Evolutionary conservation across 768 basidiomycete species (phyloP), one percentile per base, ranked within the genome.

Genomic region (Tephrocybe sp.): DNA sequence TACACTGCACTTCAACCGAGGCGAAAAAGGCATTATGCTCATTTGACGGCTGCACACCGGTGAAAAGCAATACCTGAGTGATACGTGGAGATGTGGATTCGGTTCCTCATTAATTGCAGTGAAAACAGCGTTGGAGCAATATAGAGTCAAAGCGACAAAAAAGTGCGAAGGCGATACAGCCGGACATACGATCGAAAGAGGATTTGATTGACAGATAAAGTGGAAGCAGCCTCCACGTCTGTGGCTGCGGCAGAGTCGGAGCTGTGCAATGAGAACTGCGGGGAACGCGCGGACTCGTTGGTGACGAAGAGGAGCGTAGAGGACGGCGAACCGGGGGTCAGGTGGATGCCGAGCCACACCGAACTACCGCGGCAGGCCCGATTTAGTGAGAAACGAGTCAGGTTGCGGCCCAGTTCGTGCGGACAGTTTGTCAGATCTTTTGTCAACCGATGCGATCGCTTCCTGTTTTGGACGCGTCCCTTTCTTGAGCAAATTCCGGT

Each of bases 401-500:
- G 48, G 18, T 37, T 37, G 40, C 45, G 19, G 32, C 15, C 47
- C 53, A 54, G 52, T 44, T 56, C 54, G 49, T 25, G 26, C 49
- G 56, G 52, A 43, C 26, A 28, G 47, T 59, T 61, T 59, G 58
- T 58, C 57, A 60, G 54, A 58, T 54, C 54, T 46, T 51, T 54
- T 53, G 59, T 57, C 54, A 54, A 49, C 56, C 56, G 59, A 60
- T 60, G 52, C 35, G 32, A 54, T 51, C 48, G 46, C 39, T 55
- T 43, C 59, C 57, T n/a, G 5, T 48, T 49, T 47, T 42, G 54
- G 59, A 51, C 48, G 54, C 48, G 48, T 49, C 36, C 52, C 54
- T 56, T 53, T 49, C 39, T 38, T 51, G 44, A 46, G 42, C 39
- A 31, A 52, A 70, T 61, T 59, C 65, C 62, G 65, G 51, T 46